These are phyloP conservation scores for Phalaenopsis hybrid DNA, from an alignment of 116 monocot species.

Conservation along the genomic window DNA sequence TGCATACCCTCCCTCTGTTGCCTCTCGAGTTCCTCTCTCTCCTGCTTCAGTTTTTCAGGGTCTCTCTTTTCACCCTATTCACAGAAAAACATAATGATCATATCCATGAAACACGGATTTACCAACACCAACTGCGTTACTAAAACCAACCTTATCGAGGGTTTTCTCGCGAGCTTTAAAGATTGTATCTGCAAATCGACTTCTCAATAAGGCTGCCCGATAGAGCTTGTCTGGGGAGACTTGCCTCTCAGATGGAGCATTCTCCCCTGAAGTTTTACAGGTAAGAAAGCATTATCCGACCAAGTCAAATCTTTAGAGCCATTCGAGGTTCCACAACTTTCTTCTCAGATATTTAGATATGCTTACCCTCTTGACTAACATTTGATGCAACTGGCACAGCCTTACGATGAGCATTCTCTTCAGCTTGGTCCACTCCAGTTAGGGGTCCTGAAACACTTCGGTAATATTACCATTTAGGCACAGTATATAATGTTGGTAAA, in stretches of 20 bases:
- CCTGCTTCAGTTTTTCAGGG: constrained; percentile 66
- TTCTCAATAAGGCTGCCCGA: constrained; percentile 66
- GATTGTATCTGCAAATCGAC: constrained; percentile 93
- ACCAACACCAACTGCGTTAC: background rate
- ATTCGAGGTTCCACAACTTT: constrained; percentile 17
- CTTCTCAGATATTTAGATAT: constrained; percentile 26
- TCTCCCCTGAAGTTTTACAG: constrained; percentile 52
- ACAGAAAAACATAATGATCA: constrained; percentile 11
- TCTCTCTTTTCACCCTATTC: constrained; percentile 63
- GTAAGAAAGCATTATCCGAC: constrained; percentile 24
- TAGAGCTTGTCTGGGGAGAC: constrained; percentile 80
- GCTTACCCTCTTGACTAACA: constrained; percentile 61
- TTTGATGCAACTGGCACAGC: constrained; percentile 23
- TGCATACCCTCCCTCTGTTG: constrained; percentile 58
- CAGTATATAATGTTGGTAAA: background rate
- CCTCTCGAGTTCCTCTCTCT: constrained; percentile 79
- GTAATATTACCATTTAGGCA: background rate
- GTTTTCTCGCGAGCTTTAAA: constrained; percentile 92
- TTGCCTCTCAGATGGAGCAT: constrained; percentile 71
- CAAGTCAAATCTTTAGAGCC: constrained; percentile 24
- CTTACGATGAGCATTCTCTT: constrained; percentile 22
- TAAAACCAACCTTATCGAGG: constrained; percentile 60
- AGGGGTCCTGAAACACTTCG: constrained; percentile 20
- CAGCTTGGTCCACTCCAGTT: constrained; percentile 22
- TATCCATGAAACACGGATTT: background rate